phyloP scores from a whole-genome alignment of 2,329 filamentous ascomycete species.

The Alternaria longipes region DNA sequence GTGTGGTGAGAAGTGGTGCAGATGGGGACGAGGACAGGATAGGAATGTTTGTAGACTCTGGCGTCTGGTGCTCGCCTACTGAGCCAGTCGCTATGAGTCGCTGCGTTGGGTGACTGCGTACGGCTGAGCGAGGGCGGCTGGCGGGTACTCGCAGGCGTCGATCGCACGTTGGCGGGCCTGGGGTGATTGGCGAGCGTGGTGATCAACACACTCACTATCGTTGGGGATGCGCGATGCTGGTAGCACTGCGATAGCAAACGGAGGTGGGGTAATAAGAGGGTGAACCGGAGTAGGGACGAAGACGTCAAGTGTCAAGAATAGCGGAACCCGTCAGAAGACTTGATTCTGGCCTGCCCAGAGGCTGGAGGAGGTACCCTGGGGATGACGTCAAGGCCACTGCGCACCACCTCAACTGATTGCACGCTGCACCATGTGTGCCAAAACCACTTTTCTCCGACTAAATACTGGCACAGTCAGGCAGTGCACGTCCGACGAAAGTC shows the following conservation, averaged over 20 bases:
- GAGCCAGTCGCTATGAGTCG: constrained; percentile 24
- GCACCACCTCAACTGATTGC: constrained; percentile 11
- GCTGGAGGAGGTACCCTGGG: constrained; percentile 9
- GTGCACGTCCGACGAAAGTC: not conserved
- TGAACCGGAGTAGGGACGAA: constrained; percentile 13
- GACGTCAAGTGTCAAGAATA: constrained; percentile 25
- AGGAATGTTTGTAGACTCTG: constrained; percentile 5
- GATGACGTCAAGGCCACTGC: constrained; percentile 13
- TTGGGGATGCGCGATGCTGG: constrained; percentile 17
- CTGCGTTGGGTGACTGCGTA: constrained; percentile 17
- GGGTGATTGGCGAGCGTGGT: constrained; percentile 27
- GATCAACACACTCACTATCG: constrained; percentile 22
- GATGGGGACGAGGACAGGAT: not conserved
- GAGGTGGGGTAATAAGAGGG: constrained; percentile 25
- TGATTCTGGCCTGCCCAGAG: constrained; percentile 19
- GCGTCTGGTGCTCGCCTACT: constrained; percentile 23
- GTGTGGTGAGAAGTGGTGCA: constrained; percentile 7
- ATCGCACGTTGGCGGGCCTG: constrained; percentile 20
- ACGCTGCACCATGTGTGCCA: not conserved
- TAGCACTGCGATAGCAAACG: constrained; percentile 6
- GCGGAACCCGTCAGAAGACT: constrained; percentile 26
- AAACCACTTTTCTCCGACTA: constrained; percentile 3
- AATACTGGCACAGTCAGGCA: constrained; percentile 7
- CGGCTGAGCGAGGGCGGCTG: constrained; percentile 27
- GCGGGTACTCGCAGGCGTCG: constrained; percentile 32